phyloP scores from a whole-genome alignment of 495 filamentous ascomycete genomes.

The Elaphomyces granulatus region DNA sequence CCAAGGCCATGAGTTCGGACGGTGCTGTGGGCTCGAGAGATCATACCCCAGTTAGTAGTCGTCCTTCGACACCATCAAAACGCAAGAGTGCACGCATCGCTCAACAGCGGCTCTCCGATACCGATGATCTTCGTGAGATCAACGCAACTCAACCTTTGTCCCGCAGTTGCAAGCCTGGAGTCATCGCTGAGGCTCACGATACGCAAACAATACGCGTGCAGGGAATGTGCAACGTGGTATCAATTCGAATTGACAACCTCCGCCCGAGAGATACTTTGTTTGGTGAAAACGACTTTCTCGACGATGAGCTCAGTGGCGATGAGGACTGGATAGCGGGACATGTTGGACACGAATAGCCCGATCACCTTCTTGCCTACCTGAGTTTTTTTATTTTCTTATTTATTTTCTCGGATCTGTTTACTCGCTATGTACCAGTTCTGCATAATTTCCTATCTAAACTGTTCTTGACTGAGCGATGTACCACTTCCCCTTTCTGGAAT shows the following conservation, averaged over 20 bases:
- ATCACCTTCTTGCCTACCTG: too few species aligned
- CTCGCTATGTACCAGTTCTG: too few species aligned
- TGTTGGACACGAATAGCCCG: too few species aligned
- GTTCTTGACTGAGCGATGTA: too few species aligned
- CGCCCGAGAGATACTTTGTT: slow-evolving; percentile 59
- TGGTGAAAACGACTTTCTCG: slow-evolving; percentile 67
- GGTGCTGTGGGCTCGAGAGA: not conserved
- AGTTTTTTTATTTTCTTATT: too few species aligned
- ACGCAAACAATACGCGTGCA: slow-evolving; percentile 34
- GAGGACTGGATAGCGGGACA: slow-evolving; percentile 65
- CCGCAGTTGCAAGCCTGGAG: not conserved
- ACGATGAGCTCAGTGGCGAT: slow-evolving; percentile 52
- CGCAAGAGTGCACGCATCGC: slow-evolving; percentile 30
- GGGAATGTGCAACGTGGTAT: slow-evolving; percentile 69
- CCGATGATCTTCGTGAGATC: slow-evolving; percentile 5
- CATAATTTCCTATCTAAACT: too few species aligned
- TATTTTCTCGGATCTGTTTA: too few species aligned
- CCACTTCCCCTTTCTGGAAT: too few species aligned
- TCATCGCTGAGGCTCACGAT: not conserved
- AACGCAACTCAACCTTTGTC: not conserved
- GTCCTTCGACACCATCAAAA: slow-evolving; percentile 18
- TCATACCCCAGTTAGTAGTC: slow-evolving; percentile 6
- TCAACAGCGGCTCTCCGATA: slow-evolving; percentile 13
- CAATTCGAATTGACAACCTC: slow-evolving; percentile 68
- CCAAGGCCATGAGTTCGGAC: not conserved